phyloP scores from a whole-genome alignment of 2,329 filamentous ascomycete genomes.

The Exophiala phaeomuriformis region DNA sequence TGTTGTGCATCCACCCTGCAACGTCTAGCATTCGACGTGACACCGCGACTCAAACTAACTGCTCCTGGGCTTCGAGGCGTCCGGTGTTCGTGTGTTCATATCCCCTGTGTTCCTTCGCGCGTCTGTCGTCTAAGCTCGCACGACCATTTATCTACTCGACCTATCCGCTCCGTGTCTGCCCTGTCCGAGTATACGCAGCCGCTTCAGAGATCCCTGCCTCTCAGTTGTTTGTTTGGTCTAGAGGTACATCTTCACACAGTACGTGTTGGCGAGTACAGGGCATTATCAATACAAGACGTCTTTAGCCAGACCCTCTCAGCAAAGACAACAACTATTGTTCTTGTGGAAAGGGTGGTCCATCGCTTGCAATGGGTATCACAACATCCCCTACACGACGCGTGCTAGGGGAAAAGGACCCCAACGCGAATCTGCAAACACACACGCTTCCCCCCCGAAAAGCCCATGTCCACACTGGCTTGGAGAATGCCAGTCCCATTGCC shows the following conservation, averaged over 20 bases:
- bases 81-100: not conserved
- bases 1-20: slow-evolving; percentile 3
- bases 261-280: no score
- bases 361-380: slow-evolving; percentile 3
- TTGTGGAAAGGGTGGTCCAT: not conserved
- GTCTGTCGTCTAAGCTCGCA: not conserved
- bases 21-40: not conserved
- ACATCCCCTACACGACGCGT: slow-evolving; percentile 22
- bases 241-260: not conserved
- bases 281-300: no score
- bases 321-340: no score
- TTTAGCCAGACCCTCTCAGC: no score
- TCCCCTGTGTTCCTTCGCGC: not conserved
- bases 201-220: not conserved
- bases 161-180: not conserved
- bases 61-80: not conserved
- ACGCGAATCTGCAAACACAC: slow-evolving; percentile 17
- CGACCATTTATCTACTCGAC: not conserved
- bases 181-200: not conserved
- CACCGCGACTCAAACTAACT: slow-evolving; percentile 4
- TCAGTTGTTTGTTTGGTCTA: not conserved
- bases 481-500: slow-evolving; percentile 1
- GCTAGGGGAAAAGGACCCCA: slow-evolving; percentile 25
- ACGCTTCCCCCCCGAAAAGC: slow-evolving; percentile 9
- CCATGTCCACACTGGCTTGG: not conserved